Base-by-base conservation (phyloP, 306 rosid species). In the Pueraria montana region DNA sequence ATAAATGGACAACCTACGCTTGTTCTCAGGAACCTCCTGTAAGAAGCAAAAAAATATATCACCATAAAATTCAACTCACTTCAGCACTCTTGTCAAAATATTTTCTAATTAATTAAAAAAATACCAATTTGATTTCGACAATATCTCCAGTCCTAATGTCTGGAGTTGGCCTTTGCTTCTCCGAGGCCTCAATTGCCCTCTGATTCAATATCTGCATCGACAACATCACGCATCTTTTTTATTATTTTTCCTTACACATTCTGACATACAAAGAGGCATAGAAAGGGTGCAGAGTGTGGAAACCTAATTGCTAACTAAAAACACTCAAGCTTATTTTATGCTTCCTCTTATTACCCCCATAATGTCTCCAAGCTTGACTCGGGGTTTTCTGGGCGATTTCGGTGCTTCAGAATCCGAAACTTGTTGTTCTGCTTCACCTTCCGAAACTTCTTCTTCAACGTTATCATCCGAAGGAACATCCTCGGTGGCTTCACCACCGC, bases 1-100 rank as follows among this genome's bases (percentile, higher is more conserved):
- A 74, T 96, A 94, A 85, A 92, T 48, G 32, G 98, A 94, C 85
- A 96, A 62, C 78, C 99, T 91, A 78, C 97, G 97, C 89, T 85
- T 94, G 83, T 94, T 96, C 85, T 96, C 97, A 11, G 98, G 98
- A 82, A 96, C 96, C 87, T 93, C 97, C 98, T 96, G 98, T 38
- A 74, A 72, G 55, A 52, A 77, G 52, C 55, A 87, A 43, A 84
- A 72, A 78, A 79, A 77, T 49, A 86, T 21, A 74, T 62, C 64
- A 77, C 12, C 62, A 71, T 74, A 42, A 56, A 52, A 34, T 50
- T 80, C 80, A 55, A n/a, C 23, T 53, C 26, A 48, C 52, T 71
- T 16, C 21, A 34, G 11, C 68, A 62, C 42, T 27, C 68, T 62
- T 27, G 40, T 26, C 11, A 14, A 63, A 30, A 14, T 16, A 62